Evolutionary conservation across 2,329 filamentous ascomycete genomes (phyloP).

Genomic region (Colletotrichum cuscutae): DNA sequence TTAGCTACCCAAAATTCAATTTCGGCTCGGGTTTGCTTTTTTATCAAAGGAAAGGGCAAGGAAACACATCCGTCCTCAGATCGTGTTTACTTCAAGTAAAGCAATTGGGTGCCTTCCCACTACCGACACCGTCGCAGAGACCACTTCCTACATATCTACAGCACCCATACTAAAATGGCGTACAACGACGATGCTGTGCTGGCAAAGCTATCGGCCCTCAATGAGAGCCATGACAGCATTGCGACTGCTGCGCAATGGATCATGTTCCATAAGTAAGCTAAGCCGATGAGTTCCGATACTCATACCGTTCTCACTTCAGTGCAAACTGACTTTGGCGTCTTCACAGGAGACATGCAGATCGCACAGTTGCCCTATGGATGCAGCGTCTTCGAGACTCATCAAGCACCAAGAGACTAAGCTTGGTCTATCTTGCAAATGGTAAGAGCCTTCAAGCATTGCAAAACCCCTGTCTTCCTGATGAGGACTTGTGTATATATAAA

Average conservation of each 20-base stretch:
- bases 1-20: not conserved
- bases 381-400: slow-evolving; percentile 89
- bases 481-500: not conserved
- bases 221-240: slow-evolving; percentile 98
- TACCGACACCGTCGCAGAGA: not conserved
- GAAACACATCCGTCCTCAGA: not conserved
- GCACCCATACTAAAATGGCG: slow-evolving; percentile 69
- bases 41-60: not conserved
- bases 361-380: slow-evolving; percentile 92
- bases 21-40: not conserved
- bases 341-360: slow-evolving; percentile 85
- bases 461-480: not conserved
- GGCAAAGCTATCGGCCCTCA: slow-evolving; percentile 93
- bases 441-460: slow-evolving; percentile 43
- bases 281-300: not conserved
- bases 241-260: slow-evolving; percentile 98
- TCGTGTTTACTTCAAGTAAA: not conserved
- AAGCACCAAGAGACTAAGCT: slow-evolving; percentile 85
- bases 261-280: slow-evolving; percentile 81
- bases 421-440: slow-evolving; percentile 97
- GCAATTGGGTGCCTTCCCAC: not conserved
- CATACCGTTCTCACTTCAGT: not conserved
- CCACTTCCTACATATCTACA: not conserved
- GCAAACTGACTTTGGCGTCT: slow-evolving; percentile 20
- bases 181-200: slow-evolving; percentile 96